A percentile compares a stretch with the other conserved stretches of the same genome.
These are phyloP conservation scores for Phoma sp. DNA, from an alignment of 2,329 filamentous ascomycete genomes.

Conservation along the genomic window DNA sequence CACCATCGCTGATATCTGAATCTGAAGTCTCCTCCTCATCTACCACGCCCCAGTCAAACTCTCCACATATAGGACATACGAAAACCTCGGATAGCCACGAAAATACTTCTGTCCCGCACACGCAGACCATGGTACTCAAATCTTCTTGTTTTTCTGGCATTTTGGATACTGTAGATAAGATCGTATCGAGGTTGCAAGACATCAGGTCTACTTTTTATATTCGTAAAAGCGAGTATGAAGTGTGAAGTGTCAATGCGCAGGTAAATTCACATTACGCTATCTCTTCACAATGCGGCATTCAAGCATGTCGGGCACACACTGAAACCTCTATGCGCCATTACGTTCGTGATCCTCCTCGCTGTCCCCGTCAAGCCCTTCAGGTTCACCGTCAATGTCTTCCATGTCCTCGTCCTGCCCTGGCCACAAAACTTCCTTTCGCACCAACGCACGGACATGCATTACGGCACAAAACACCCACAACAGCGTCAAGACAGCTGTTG, in stretches of 20 bases:
- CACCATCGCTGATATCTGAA: no score
- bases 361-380: background rate
- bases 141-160: no score
- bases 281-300: no score
- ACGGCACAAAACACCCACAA: slow-evolving; percentile 62
- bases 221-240: no score
- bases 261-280: no score
- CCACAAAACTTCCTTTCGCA: slow-evolving; percentile 56
- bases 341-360: background rate
- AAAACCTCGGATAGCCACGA: slow-evolving; percentile 22
- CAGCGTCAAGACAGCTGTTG: slow-evolving; percentile 60
- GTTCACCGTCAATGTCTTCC: slow-evolving; percentile 24
- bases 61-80: slow-evolving; percentile 16
- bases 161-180: no score
- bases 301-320: background rate
- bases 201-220: no score
- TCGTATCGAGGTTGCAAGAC: no score
- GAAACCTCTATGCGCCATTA: background rate
- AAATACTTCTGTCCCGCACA: slow-evolving; percentile 12
- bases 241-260: no score
- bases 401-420: slow-evolving; percentile 67
- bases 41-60: background rate
- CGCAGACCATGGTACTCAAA: no score
- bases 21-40: no score
- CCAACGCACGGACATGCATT: slow-evolving; percentile 59